Percentiles rank a stretch among this genome's conserved stretches.
Evolutionary conservation across 2,329 filamentous ascomycete genomes (phyloP).

Genomic region (Alternaria infectoria): DNA sequence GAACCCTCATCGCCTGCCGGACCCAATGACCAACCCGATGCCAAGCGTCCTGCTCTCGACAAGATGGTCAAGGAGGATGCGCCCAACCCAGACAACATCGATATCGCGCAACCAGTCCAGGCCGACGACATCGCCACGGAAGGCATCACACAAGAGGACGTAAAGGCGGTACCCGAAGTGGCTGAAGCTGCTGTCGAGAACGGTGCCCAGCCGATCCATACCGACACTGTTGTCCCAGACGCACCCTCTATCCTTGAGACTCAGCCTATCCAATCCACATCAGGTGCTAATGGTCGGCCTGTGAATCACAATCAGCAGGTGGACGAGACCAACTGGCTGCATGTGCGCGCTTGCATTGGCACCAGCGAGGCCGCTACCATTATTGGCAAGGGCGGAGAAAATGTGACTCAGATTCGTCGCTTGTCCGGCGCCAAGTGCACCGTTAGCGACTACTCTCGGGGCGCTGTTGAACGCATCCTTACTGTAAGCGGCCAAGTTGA

Average conservation of each 20-base stretch:
- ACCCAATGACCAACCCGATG: conserved; percentile 90
- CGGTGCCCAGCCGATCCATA: conserved; percentile 66
- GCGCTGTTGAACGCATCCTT: conserved; percentile 94
- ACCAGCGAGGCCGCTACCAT: conserved; percentile 97
- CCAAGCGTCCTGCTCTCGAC: conserved; percentile 94
- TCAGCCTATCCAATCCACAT: conserved; percentile 65
- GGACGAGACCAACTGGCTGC: conserved; percentile 95
- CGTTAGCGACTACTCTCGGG: conserved; percentile 96
- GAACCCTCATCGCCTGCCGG: conserved; percentile 94
- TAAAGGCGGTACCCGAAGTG: conserved; percentile 28
- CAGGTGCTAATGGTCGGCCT: conserved; percentile 59
- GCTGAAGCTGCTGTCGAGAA: conserved; percentile 49
- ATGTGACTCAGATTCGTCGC: conserved; percentile 94
- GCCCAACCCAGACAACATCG: conserved; percentile 57
- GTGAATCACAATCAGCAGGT: conserved; percentile 62
- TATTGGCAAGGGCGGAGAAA: conserved; percentile 98
- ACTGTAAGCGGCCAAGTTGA: conserved; percentile 97
- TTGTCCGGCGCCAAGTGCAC: conserved; percentile 98
- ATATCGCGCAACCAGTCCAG: conserved; percentile 44
- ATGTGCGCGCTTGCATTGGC: conserved; percentile 95
- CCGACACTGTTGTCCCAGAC: conserved; percentile 74
- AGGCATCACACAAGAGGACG: conserved; percentile 38
- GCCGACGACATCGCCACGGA: conserved; percentile 42
- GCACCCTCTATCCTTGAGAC: conserved; percentile 57
- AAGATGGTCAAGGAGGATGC: conserved; percentile 77